These are phyloP conservation scores for Leucosporidium yakuticum DNA, from an alignment of 768 basidiomycete species.

Conservation along the genomic window DNA sequence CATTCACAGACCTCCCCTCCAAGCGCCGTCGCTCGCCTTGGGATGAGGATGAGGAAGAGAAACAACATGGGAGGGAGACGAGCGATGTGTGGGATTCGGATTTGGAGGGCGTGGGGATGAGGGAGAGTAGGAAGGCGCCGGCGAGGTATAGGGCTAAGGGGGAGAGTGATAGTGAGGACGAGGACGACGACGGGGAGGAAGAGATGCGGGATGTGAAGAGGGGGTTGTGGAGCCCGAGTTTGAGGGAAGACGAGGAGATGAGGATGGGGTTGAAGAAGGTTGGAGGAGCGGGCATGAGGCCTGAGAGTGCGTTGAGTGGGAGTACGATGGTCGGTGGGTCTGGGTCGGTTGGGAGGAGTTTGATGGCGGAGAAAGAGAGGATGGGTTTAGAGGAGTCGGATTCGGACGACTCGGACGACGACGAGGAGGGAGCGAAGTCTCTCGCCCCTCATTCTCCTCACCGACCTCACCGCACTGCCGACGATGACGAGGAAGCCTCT, in stretches of 20 bases:
- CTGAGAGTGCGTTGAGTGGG: no score
- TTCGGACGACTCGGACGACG: slow-evolving; percentile 4
- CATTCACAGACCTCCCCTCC: slow-evolving; percentile 4
- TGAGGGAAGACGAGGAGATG: no score
- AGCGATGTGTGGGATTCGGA: not conserved
- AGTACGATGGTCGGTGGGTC: not conserved
- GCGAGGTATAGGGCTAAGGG: not conserved
- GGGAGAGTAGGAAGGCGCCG: slow-evolving; percentile 23
- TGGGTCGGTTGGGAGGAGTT: slow-evolving; percentile 12
- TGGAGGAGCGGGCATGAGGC: no score
- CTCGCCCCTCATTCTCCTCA: not conserved
- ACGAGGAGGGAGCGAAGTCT: not conserved
- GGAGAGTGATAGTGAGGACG: not conserved
- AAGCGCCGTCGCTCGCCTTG: not conserved
- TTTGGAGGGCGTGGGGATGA: slow-evolving; percentile 29
- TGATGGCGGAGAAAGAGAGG: not conserved
- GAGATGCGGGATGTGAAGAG: no score
- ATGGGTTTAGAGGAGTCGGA: not conserved
- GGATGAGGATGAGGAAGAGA: slow-evolving; percentile 5
- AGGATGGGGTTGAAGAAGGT: no score
- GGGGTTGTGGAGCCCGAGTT: no score
- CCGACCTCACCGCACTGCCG: not conserved
- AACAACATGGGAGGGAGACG: not conserved
- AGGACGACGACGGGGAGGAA: no score
- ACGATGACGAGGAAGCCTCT: not conserved